phyloP scores from a whole-genome alignment of 1,284 basidiomycete genomes.

The Leccinum griseonigrum region DNA sequence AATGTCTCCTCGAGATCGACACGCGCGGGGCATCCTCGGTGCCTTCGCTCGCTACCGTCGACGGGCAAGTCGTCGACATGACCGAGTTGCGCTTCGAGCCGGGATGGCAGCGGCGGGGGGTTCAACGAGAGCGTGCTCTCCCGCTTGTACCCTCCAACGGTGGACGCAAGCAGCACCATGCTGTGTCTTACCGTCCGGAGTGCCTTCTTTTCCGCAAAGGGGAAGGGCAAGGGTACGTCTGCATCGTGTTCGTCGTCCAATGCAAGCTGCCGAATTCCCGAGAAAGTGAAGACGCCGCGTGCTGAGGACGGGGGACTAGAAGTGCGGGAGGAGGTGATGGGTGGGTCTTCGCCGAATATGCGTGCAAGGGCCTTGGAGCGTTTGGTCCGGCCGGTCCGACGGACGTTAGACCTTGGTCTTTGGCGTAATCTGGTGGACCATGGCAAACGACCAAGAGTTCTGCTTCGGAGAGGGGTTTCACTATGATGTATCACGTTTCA shows the following conservation, averaged over 20 bases:
- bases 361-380: conserved; percentile 47
- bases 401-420: conserved; percentile 84
- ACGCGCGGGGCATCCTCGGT: conserved; percentile 53
- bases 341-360: conserved; percentile 58
- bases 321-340: conserved; percentile 24
- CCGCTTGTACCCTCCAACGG: conserved; percentile 37
- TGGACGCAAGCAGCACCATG: conserved; percentile 56
- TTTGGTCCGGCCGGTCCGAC: conserved; percentile 43
- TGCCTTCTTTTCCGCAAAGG: conserved; percentile 86
- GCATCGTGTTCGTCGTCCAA: conserved; percentile 42
- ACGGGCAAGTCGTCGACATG: conserved; percentile 44
- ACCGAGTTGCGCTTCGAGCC: conserved; percentile 58
- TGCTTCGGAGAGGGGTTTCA: conserved; percentile 73
- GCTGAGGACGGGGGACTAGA: conserved; percentile 36
- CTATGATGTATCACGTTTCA: conserved; percentile 34
- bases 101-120: conserved; percentile 41
- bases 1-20: conserved; percentile 52
- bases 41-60: conserved; percentile 25
- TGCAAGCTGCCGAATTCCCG: conserved; percentile 17
- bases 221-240: conserved; percentile 60
- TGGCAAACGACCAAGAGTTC: conserved; percentile 87
- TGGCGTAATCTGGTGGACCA: conserved; percentile 74
- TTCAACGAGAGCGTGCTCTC: conserved; percentile 52
- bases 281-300: conserved; percentile 23
- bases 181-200: conserved; percentile 84